Evolutionary conservation across 176 grass and related monocot genomes (phyloP), one percentile per base, ranked within the genome.

Genomic region (Guadua angustifolia): DNA sequence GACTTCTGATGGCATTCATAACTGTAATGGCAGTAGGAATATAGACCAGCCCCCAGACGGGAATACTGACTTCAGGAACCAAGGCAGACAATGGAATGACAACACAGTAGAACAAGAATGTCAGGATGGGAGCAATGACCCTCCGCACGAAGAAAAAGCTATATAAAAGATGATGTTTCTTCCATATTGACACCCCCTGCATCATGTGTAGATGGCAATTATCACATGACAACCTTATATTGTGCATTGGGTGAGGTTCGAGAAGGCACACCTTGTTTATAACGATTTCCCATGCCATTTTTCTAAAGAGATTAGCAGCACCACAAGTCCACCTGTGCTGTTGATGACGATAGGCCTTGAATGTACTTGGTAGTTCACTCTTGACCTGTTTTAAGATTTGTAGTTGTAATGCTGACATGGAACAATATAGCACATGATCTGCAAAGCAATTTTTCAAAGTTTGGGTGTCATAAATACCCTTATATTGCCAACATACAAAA

Each of bases 401-500:
- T 36, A 36, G 35, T 36, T 36, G 35, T 36, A 36, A 36, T 36
- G 35, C 35, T 36, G 35, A 36, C 35, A 36, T 2, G 35, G 35
- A 36, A 36, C 35, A 36, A 36, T 3, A 36, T 36, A 4, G 35
- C 35, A 36, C 35, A 36, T 36, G 35, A 36, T 36, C 35, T 36
- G 35, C 35, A 36, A 36, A 36, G 35, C 35, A 36, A 36, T 36
- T 36, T 36, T 4, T 36, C 35, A 36, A 36, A 36, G 35, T 36
- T 36, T 36, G 35, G 35, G 35, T 36, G 61, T 11, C 10, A 12
- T 38, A 0, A 42, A 81, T 92, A 94, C 89, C 84, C 87, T 80
- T 9, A 92, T 77, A 70, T 86, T 88, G 6, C 89, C 92, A 5
- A 94, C 46, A 82, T 87, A 94, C 65, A 89, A 84, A 71, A 94